Conservation (phyloP, 2,329 filamentous ascomycete genomes). For the Trichoderma sp. region DNA sequence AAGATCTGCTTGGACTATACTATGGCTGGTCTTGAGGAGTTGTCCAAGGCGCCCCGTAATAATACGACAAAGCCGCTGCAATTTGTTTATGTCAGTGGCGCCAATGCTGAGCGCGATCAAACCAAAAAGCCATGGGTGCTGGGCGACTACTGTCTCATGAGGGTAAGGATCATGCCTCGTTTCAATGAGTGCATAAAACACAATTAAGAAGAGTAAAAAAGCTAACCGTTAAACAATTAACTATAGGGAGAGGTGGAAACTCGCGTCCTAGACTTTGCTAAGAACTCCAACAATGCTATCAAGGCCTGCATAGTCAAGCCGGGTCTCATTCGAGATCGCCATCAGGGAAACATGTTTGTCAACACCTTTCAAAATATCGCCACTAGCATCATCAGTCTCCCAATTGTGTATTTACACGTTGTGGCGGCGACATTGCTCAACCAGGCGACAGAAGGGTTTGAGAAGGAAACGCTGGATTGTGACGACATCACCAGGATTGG, state of each 20-base stretch:
- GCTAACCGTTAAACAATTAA: background rate
- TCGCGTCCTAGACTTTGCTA: constrained; percentile 6
- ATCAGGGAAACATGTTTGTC: background rate
- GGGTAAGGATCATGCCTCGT: background rate
- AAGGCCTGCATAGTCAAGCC: constrained; percentile 8
- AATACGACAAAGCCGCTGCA: constrained; percentile 36
- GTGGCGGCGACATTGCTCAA: constrained; percentile 6
- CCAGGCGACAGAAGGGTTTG: constrained; percentile 4
- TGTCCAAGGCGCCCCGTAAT: constrained; percentile 29
- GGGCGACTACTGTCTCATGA: constrained; percentile 2
- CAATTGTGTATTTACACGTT: background rate
- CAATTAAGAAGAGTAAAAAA: background rate
- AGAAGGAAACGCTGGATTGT: constrained; percentile 14
- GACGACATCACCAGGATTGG: constrained; percentile 18
- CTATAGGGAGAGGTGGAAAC: constrained; percentile 14
- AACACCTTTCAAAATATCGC: background rate
- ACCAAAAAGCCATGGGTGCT: constrained; percentile 39
- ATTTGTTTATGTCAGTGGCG: constrained; percentile 50
- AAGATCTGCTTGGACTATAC: constrained; percentile 40
- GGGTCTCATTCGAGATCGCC: background rate
- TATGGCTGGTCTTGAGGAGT: constrained; percentile 33
- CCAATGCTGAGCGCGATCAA: constrained; percentile 42
- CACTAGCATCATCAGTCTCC: background rate
- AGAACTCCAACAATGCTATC: background rate
- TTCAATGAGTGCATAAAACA: background rate